A percentile compares a stretch with the other conserved stretches of the same genome.
Conservation (phyloP, 202 grass and related monocot genomes). For the Bolboschoenoplectus hybrid region DNA sequence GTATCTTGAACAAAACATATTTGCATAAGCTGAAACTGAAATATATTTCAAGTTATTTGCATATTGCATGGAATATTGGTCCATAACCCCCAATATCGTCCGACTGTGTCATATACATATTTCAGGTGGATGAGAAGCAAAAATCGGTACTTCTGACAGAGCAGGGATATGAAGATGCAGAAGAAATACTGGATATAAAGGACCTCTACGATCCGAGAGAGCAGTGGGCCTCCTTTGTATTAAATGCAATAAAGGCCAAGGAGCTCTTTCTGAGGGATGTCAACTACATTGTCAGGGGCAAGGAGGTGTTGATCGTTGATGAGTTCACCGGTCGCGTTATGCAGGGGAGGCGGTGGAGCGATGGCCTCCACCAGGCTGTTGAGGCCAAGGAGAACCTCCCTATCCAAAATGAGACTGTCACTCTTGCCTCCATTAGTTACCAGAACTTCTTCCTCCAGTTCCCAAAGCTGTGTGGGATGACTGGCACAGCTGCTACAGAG, state of each 20-base stretch:
- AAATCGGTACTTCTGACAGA: conserved; percentile 92
- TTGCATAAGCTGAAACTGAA: neutral
- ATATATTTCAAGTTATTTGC: conserved; percentile 10
- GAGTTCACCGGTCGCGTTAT: conserved; percentile 97
- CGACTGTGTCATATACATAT: conserved; percentile 32
- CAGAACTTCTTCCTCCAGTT: conserved; percentile 99
- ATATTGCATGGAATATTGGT: conserved; percentile 15
- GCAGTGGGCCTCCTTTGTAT: conserved; percentile 93
- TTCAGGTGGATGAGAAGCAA: conserved; percentile 98
- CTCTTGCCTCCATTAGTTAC: conserved; percentile 98
- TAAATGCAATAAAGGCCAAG: conserved; percentile 98
- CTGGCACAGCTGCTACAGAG: conserved; percentile 93
- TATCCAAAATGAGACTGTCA: conserved; percentile 97
- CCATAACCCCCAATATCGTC: conserved; percentile 27
- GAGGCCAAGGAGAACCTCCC: conserved; percentile 95
- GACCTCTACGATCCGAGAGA: conserved; percentile 96
- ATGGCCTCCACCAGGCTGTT: conserved; percentile 97
- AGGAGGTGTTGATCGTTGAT: conserved; percentile 97
- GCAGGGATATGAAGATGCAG: conserved; percentile 88
- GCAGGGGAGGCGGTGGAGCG: conserved; percentile 98
- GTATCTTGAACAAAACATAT: conserved; percentile 7
- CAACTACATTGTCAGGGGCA: conserved; percentile 94
- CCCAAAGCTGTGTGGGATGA: conserved; percentile 98
- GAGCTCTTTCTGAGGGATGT: conserved; percentile 95
- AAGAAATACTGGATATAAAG: conserved; percentile 98